These are phyloP conservation scores for Sclerotinia subarctica DNA, from an alignment of 2,329 filamentous ascomycete genomes.

Conservation along the genomic window DNA sequence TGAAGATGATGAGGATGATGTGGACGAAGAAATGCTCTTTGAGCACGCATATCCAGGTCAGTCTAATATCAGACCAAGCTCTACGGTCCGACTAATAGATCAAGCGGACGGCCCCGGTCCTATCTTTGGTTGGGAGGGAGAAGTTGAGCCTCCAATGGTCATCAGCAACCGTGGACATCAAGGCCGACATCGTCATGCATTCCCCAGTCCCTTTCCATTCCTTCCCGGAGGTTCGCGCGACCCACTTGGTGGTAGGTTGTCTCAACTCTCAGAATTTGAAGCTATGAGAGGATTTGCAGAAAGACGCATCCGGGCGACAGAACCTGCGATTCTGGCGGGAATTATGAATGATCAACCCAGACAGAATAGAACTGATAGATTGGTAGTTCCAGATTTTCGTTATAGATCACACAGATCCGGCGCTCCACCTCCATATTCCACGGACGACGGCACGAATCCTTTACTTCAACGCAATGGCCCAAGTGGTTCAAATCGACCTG, in stretches of 20 bases:
- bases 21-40: slow-evolving; percentile 65
- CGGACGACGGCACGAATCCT: slow-evolving; percentile 83
- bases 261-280: slow-evolving; percentile 21
- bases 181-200: slow-evolving; percentile 53
- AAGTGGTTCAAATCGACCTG: slow-evolving; percentile 44
- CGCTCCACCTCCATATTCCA: slow-evolving; percentile 48
- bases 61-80: slow-evolving; percentile 33
- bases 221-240: slow-evolving; percentile 57
- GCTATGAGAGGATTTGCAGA: not conserved
- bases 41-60: slow-evolving; percentile 55
- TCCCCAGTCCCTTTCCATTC: slow-evolving; percentile 61
- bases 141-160: slow-evolving; percentile 49
- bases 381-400: slow-evolving; percentile 38
- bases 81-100: slow-evolving; percentile 17
- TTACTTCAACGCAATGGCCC: slow-evolving; percentile 64
- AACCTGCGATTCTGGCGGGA: not conserved
- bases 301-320: not conserved
- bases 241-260: slow-evolving; percentile 48
- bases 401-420: slow-evolving; percentile 53
- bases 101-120: slow-evolving; percentile 31
- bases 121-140: slow-evolving; percentile 56
- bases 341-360: not conserved
- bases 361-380: slow-evolving; percentile 36
- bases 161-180: slow-evolving; percentile 41
- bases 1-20: slow-evolving; percentile 65